Evolutionary conservation across 2,329 filamentous ascomycete species (phyloP).

Genomic region (Ploettnerulaceae sp.): DNA sequence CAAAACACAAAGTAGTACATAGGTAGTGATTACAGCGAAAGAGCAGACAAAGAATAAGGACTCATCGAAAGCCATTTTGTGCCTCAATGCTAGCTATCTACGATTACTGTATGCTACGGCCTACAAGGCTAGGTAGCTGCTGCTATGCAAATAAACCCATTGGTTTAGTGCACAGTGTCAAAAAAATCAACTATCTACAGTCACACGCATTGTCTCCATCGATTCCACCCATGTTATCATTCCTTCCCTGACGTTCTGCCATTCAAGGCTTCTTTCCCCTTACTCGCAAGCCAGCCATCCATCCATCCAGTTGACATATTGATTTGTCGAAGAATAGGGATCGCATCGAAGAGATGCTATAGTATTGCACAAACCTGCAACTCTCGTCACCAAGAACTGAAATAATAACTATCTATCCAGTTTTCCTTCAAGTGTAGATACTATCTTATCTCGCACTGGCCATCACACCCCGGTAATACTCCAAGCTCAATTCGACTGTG

Average conservation of each 20-base stretch:
- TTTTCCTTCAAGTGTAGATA: not conserved
- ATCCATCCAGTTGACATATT: not conserved
- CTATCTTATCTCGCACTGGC: conserved; percentile 20
- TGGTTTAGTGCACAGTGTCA: conserved; percentile 9
- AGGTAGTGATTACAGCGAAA: too few species aligned
- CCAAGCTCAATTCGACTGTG: conserved; percentile 63
- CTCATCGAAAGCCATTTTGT: conserved; percentile 25
- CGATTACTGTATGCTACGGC: not conserved
- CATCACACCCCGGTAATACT: conserved; percentile 50
- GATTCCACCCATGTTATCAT: not conserved
- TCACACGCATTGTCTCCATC: not conserved
- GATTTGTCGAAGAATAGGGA: too few species aligned
- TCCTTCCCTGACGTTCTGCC: not conserved
- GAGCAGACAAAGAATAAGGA: too few species aligned
- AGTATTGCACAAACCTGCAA: not conserved
- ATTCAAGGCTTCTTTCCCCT: conserved; percentile 22
- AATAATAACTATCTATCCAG: not conserved
- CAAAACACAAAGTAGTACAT: too few species aligned
- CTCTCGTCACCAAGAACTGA: not conserved
- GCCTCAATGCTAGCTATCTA: conserved; percentile 26
- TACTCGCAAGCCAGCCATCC: conserved; percentile 30
- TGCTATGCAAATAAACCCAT: conserved; percentile 17
- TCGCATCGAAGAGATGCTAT: conserved; percentile 1
- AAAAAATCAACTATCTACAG: conserved; percentile 18
- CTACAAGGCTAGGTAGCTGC: too few species aligned